Conservation (phyloP, 331 rosid species). For the Spiraea crenata region DNA sequence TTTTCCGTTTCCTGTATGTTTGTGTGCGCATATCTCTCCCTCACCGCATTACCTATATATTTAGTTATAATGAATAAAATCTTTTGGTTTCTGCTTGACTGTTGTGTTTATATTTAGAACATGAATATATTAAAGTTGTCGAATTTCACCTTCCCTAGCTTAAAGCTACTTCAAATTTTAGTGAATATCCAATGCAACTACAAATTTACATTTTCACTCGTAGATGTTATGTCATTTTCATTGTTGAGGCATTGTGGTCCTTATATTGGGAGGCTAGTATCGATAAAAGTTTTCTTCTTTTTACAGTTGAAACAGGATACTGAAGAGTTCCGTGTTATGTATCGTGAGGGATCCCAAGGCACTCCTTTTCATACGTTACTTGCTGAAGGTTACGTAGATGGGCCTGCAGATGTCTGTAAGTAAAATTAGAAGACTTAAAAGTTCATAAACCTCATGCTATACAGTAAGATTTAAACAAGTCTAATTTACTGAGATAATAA, state of each 20-base stretch:
- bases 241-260: neutral
- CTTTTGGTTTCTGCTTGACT: neutral
- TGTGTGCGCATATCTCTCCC: neutral
- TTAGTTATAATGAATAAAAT: conserved; percentile 1
- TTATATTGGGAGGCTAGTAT: neutral
- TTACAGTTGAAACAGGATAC: conserved; percentile 83
- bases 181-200: neutral
- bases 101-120: neutral
- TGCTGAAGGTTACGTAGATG: conserved; percentile 89
- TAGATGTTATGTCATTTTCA: neutral
- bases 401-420: conserved; percentile 86
- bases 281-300: conserved; percentile 14
- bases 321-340: conserved; percentile 97
- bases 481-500: conserved; percentile 7
- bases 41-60: neutral
- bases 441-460: conserved; percentile 13
- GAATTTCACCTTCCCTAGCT: neutral
- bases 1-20: neutral
- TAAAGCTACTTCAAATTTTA: neutral
- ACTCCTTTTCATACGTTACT: conserved; percentile 83
- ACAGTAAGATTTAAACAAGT: conserved; percentile 5
- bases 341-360: conserved; percentile 82
- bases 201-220: too few relatives aligned
- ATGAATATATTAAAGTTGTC: neutral
- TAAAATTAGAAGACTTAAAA: conserved; percentile 17